phyloP scores from a whole-genome alignment of 352 stramenopile species.

The Globisporangium heterothallicum region DNA sequence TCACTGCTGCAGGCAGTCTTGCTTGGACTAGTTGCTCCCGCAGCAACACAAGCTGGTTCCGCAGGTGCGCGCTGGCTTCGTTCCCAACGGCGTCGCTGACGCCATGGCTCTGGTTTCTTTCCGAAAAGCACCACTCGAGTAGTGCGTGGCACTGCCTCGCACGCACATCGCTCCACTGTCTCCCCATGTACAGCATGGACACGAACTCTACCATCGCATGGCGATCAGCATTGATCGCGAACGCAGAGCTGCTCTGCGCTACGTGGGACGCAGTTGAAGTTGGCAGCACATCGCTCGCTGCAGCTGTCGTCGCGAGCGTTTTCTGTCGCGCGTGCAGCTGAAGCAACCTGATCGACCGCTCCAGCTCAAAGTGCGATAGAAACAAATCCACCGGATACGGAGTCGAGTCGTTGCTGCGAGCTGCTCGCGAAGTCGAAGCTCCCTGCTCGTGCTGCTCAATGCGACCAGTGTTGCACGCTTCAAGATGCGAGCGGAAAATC shows the following conservation, averaged over 20 bases:
- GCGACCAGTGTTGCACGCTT: neutral
- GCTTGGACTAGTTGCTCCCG: constrained; percentile 17
- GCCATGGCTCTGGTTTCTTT: neutral
- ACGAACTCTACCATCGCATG: constrained; percentile 20
- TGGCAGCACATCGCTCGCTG: neutral
- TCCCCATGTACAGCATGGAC: constrained; percentile 28
- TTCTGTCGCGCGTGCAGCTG: constrained; percentile 26
- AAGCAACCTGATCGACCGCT: constrained; percentile 21
- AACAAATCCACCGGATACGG: constrained; percentile 28
- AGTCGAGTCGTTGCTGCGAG: neutral
- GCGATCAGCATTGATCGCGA: neutral
- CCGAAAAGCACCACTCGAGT: constrained; percentile 25
- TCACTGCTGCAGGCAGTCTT: constrained; percentile 10
- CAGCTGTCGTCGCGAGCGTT: constrained; percentile 19
- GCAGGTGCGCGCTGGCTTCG: constrained; percentile 4
- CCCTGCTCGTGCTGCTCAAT: neutral
- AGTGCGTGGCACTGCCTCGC: constrained; percentile 27
- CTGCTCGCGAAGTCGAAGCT: neutral
- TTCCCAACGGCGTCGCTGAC: neutral
- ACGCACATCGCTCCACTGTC: constrained; percentile 16
- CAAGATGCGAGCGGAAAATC: constrained; percentile 30
- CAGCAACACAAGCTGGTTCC: constrained; percentile 14
- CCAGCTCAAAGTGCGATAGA: constrained; percentile 37
- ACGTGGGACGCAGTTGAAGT: neutral
- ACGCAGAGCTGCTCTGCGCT: neutral